Evolutionary conservation across 164 flowering plant genomes (phyloP).

Genomic region (Annona cherimola): DNA sequence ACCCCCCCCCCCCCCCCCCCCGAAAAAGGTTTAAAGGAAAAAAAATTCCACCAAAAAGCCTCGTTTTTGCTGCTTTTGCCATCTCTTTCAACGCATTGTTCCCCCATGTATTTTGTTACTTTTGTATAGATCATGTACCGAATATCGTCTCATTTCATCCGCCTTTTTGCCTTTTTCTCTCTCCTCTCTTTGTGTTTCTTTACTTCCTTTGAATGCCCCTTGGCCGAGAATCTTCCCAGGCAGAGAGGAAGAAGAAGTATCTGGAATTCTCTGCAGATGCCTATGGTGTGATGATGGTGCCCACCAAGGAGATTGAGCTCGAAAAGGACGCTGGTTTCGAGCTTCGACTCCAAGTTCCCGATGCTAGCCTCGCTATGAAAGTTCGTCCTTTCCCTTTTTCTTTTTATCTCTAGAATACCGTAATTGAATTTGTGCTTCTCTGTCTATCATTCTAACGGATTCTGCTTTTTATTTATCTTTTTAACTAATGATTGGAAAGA

Average conservation of each 20-base stretch:
- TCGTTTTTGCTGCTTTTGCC: too few relatives aligned
- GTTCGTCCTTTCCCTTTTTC: conserved; percentile 22
- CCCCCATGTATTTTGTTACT: too few relatives aligned
- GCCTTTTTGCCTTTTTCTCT: not conserved
- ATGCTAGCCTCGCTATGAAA: conserved; percentile 31
- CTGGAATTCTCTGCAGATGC: conserved; percentile 40
- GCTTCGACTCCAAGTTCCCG: conserved; percentile 47
- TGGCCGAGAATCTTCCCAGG: not conserved
- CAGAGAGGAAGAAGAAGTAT: conserved; percentile 30
- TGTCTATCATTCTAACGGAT: too few relatives aligned
- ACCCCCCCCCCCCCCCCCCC: too few relatives aligned
- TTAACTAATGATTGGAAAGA: not conserved
- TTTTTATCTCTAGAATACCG: not conserved
- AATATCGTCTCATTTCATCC: not conserved
- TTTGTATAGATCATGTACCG: not conserved
- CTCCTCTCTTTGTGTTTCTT: not conserved
- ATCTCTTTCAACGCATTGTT: too few relatives aligned
- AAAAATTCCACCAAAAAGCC: too few relatives aligned
- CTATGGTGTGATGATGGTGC: conserved; percentile 34
- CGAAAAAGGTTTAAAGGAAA: too few relatives aligned
- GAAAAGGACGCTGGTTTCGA: conserved; percentile 29
- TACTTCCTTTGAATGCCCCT: not conserved
- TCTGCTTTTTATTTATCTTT: too few relatives aligned
- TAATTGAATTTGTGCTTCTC: not conserved
- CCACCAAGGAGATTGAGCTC: conserved; percentile 38